Percentiles rank a stretch among this genome's conserved stretches.
Evolutionary conservation across 805 yeast genomes (phyloP).

Genomic region (Lachancea waltii): DNA sequence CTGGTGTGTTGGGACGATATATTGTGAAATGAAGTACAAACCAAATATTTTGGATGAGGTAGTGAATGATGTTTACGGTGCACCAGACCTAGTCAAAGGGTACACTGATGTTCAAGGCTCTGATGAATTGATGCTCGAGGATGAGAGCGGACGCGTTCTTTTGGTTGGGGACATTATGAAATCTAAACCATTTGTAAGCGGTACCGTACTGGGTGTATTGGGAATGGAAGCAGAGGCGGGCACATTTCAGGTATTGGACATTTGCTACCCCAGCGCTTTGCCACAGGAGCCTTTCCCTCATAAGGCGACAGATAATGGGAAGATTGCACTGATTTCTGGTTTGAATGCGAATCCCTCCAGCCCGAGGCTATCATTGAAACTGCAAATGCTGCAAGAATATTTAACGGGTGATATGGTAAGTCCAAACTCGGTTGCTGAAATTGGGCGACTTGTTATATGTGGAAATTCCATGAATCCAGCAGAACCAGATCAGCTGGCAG

Average conservation of each 20-base stretch:
- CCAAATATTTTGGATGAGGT: slow-evolving; percentile 83
- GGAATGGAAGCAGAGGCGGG: slow-evolving; percentile 87
- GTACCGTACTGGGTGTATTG: slow-evolving; percentile 75
- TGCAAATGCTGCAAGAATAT: slow-evolving; percentile 61
- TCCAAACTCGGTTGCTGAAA: slow-evolving; percentile 29
- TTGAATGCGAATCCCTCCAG: slow-evolving; percentile 46
- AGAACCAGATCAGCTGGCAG: slow-evolving; percentile 38
- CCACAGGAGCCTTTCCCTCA: slow-evolving; percentile 45
- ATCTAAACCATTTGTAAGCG: slow-evolving; percentile 67
- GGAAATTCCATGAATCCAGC: slow-evolving; percentile 56
- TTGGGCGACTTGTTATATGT: slow-evolving; percentile 54
- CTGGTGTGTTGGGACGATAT: slow-evolving; percentile 85
- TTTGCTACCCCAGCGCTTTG: slow-evolving; percentile 61
- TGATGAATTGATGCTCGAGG: slow-evolving; percentile 73
- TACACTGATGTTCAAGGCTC: slow-evolving; percentile 49
- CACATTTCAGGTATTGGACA: slow-evolving; percentile 73
- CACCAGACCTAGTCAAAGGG: slow-evolving; percentile 36
- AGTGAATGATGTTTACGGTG: slow-evolving; percentile 43
- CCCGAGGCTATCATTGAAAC: slow-evolving; percentile 36
- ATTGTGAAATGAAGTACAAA: slow-evolving; percentile 75
- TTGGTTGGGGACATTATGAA: slow-evolving; percentile 57
- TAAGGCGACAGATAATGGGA: slow-evolving; percentile 22
- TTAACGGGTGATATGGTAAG: slow-evolving; percentile 62
- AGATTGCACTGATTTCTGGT: slow-evolving; percentile 74
- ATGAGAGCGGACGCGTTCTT: slow-evolving; percentile 82